phyloP scores from a whole-genome alignment of 371 early-diverging fungal species.

The Lichtheimia hyalospora region DNA sequence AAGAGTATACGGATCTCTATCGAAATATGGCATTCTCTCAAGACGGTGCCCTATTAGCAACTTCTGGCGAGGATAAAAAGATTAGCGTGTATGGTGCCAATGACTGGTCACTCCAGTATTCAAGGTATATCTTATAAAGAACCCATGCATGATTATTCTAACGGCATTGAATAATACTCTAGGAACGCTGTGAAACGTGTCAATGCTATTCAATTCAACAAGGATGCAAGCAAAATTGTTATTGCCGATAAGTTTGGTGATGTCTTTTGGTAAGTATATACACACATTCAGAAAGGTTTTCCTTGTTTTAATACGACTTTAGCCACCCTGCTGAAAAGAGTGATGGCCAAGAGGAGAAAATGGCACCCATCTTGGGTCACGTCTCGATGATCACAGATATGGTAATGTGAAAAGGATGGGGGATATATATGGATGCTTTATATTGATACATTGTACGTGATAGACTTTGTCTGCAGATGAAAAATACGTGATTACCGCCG shows the following conservation, averaged over 20 bases:
- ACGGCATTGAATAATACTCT: not conserved
- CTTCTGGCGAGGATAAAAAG: constrained; percentile 73
- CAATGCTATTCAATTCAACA: constrained; percentile 68
- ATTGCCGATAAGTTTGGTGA: constrained; percentile 97
- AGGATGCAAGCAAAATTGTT: constrained; percentile 57
- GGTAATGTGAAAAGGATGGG: constrained; percentile 31
- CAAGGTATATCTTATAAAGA: constrained; percentile 39
- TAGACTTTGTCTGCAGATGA: constrained; percentile 57
- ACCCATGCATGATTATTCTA: not conserved
- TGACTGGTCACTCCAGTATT: constrained; percentile 54
- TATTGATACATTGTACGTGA: not conserved
- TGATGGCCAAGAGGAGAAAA: constrained; percentile 33
- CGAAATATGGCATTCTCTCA: constrained; percentile 58
- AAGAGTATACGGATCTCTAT: constrained; percentile 47
- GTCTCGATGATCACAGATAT: constrained; percentile 93
- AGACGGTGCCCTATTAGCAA: constrained; percentile 61
- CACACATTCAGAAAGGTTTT: not conserved
- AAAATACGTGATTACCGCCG: constrained; percentile 81
- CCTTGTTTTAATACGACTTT: not conserved
- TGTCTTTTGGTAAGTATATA: constrained; percentile 65
- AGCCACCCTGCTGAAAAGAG: constrained; percentile 35
- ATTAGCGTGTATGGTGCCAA: constrained; percentile 69
- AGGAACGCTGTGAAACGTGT: constrained; percentile 66
- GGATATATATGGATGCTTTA: not conserved
- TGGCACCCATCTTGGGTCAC: constrained; percentile 83